Percentiles rank a stretch among this genome's conserved stretches.
Conservation (phyloP, 2,329 filamentous ascomycete species). For the Penicillium sp. region DNA sequence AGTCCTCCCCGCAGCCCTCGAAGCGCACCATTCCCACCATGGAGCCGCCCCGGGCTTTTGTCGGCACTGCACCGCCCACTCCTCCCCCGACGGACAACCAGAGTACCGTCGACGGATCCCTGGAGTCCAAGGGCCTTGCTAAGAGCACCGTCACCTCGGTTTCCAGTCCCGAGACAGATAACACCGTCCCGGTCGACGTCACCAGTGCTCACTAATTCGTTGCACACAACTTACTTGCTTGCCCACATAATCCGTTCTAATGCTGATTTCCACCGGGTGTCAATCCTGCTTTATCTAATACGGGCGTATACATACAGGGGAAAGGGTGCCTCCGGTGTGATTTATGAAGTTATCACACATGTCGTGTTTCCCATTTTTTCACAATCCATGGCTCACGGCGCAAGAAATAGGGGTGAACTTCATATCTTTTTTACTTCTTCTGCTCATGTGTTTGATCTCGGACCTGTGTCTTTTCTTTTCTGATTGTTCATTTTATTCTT, state of each 20-base stretch:
- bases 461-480: constrained; percentile 11
- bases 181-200: constrained; percentile 27
- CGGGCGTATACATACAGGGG: constrained; percentile 39
- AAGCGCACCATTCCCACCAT: constrained; percentile 33
- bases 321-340: constrained; percentile 31
- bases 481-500: constrained; percentile 19
- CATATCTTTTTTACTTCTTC: constrained; percentile 16
- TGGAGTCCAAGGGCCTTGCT: constrained; percentile 36
- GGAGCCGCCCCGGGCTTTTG: constrained; percentile 46
- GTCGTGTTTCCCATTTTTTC: constrained; percentile 26
- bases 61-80: constrained; percentile 61
- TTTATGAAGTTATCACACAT: constrained; percentile 30
- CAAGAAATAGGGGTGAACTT: constrained; percentile 17
- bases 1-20: constrained; percentile 38
- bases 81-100: constrained; percentile 67
- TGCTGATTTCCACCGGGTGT: constrained; percentile 14
- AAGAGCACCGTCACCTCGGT: constrained; percentile 35
- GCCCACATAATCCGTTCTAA: constrained; percentile 27
- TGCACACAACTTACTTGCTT: constrained; percentile 26
- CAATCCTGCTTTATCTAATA: constrained; percentile 32
- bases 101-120: constrained; percentile 53
- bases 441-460: constrained; percentile 9
- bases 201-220: constrained; percentile 27
- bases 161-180: constrained; percentile 31
- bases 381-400: constrained; percentile 34